phyloP scores from a whole-genome alignment of 2,329 filamentous ascomycete genomes.

The Alternaria gansuensis region DNA sequence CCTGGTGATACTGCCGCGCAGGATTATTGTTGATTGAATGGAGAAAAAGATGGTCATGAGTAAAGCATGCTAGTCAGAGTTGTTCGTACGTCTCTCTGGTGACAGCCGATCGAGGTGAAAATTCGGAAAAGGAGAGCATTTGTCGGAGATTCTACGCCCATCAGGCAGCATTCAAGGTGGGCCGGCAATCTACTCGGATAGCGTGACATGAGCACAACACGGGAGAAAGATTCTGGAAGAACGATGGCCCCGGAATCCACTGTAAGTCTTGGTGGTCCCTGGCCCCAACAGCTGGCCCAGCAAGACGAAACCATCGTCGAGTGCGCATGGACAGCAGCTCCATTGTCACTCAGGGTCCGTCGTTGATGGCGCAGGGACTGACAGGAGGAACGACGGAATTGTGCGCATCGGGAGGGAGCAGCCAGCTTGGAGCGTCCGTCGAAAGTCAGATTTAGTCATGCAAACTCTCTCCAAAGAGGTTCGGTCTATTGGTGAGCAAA shows the following conservation, averaged over 20 bases:
- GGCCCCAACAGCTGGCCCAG: conserved; percentile 27
- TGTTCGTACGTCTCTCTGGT: conserved; percentile 10
- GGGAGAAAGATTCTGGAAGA: conserved; percentile 48
- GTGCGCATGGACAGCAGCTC: conserved; percentile 21
- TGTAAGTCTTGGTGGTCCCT: conserved; percentile 24
- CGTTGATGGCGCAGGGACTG: conserved; percentile 26
- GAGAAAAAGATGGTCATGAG: conserved; percentile 11
- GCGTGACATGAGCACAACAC: conserved; percentile 33
- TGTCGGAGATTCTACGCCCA: conserved; percentile 19
- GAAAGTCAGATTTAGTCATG: conserved; percentile 23
- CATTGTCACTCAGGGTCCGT: conserved; percentile 16
- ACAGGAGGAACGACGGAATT: conserved; percentile 25
- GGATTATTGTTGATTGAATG: conserved; percentile 1
- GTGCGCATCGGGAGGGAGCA: conserved; percentile 23
- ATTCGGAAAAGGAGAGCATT: conserved; percentile 15
- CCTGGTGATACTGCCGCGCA: conserved; percentile 8
- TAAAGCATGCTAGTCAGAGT: conserved; percentile 20
- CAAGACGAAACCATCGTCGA: conserved; percentile 23
- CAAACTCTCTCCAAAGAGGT: conserved; percentile 22
- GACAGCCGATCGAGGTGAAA: conserved; percentile 10
- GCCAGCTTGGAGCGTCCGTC: conserved; percentile 13
- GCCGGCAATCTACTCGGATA: conserved; percentile 46
- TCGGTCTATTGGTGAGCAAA: conserved; percentile 16
- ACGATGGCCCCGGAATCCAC: conserved; percentile 29
- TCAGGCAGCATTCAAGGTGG: conserved; percentile 32